Evolutionary conservation across 139 green algal genomes (phyloP), one percentile per base, ranked within the genome.

Genomic region (Coelastrella sp.): DNA sequence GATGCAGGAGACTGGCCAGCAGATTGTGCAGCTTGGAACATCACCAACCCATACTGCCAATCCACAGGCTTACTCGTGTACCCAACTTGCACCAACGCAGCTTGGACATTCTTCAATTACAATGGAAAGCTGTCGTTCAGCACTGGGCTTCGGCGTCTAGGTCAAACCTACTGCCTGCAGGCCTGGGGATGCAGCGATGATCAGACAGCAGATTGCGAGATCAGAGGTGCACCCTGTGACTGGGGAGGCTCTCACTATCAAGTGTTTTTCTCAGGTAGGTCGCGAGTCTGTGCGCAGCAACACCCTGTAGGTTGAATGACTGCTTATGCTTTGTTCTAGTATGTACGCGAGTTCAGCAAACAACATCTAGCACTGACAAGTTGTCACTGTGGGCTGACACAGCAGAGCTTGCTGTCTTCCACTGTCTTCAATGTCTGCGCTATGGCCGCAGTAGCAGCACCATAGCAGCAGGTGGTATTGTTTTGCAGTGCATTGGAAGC

Each of bases 91-190:
- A 79, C 38, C 23, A 79, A 79, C 27, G 41, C 41, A 23, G 38
- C 71, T 2, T 79, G 71, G 71, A 79, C 40, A 32, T 79, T 79
- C 41, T 79, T 79, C 71, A 79, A 79, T 15, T 79, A 79, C 41
- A 79, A 79, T n/a, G 71, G 71, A 48, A 79, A 43, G 71, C 30
- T 79, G 23, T 79, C 40, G 3, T 79, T 79, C 41, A 57, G 71
- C 41, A 79, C 41, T 21, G 71, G 71, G n/a, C 25, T 79, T 2
- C 21, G 71, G 27, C 41, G 71, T 5, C 71, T 79, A 17, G 71
- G 71, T 41, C 60, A 41, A 41, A 62, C 13, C 2, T 40, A 41
- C 30, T 69, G 62, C 40, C 17, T 69, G 62, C 62, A 69, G 21
- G 62, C 62, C 27, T 69, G 71, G 25, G 19, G 25, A 8, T 62